A percentile compares a stretch with the other conserved stretches of the same genome.
Evolutionary conservation across 768 basidiomycete species (phyloP).

Genomic region (Lepiota subincarnata): DNA sequence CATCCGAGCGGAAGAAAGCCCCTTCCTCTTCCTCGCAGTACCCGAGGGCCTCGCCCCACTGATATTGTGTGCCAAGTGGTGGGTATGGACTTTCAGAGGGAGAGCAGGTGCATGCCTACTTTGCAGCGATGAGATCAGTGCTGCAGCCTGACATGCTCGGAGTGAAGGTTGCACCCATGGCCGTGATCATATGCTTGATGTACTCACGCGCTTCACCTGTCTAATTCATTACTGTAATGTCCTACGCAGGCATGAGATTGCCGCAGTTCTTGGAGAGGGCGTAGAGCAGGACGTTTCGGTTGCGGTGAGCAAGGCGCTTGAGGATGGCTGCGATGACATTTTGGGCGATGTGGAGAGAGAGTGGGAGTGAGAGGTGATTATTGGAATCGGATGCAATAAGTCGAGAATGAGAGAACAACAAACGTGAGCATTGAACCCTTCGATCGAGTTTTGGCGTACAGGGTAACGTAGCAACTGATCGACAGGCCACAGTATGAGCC

Average conservation of each 20-base stretch:
- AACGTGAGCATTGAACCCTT: slow-evolving; percentile 60
- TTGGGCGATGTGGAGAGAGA: slow-evolving; percentile 88
- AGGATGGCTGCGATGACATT: slow-evolving; percentile 80
- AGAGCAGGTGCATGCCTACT: slow-evolving; percentile 42
- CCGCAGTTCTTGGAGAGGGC: slow-evolving; percentile 90
- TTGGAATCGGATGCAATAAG: not conserved
- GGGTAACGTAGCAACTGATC: slow-evolving; percentile 86
- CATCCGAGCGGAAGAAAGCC: not conserved
- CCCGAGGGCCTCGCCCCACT: slow-evolving; percentile 20
- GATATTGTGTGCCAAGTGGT: slow-evolving; percentile 23
- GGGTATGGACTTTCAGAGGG: not conserved
- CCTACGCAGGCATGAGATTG: slow-evolving; percentile 40
- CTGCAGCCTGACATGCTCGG: slow-evolving; percentile 76
- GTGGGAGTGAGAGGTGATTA: no score
- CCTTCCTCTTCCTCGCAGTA: not conserved
- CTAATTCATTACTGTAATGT: slow-evolving; percentile 86
- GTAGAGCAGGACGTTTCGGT: slow-evolving; percentile 95
- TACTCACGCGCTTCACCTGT: slow-evolving; percentile 85
- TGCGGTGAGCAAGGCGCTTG: slow-evolving; percentile 90
- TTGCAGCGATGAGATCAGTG: slow-evolving; percentile 80
- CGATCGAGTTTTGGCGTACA: slow-evolving; percentile 55
- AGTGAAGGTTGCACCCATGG: slow-evolving; percentile 78
- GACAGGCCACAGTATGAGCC: slow-evolving; percentile 56
- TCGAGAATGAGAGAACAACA: slow-evolving; percentile 22
- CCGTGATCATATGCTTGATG: slow-evolving; percentile 73